Evolutionary conservation across 768 basidiomycete species (phyloP).

Genomic region (Termitomyces sp.): DNA sequence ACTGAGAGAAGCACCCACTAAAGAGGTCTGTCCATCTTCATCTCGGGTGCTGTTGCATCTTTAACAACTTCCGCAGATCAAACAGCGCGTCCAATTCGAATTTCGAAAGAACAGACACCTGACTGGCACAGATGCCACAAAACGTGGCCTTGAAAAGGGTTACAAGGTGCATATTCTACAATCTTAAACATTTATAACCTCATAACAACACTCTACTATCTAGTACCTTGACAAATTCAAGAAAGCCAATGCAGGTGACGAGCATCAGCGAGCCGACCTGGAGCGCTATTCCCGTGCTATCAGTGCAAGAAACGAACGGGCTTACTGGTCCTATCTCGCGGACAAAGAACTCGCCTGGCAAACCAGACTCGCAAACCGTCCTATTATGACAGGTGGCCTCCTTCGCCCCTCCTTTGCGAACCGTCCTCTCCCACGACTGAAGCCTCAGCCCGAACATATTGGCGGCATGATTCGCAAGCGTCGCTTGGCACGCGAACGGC

Average conservation of each 20-base stretch:
- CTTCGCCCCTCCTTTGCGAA: conserved; percentile 62
- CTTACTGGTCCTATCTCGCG: conserved; percentile 39
- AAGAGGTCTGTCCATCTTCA: conserved; percentile 39
- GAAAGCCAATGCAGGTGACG: conserved; percentile 50
- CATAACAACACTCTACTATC: background rate
- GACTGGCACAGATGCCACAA: conserved; percentile 51
- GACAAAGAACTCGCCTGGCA: conserved; percentile 52
- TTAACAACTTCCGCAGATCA: conserved; percentile 37
- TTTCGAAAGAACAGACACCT: conserved; percentile 48
- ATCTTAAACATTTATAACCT: background rate
- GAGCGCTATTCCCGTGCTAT: conserved; percentile 58
- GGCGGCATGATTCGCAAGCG: conserved; percentile 61
- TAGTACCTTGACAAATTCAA: conserved; percentile 61
- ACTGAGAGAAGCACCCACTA: conserved; percentile 46
- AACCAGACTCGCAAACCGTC: conserved; percentile 46
- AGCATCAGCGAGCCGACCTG: conserved; percentile 39
- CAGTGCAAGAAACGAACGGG: conserved; percentile 42
- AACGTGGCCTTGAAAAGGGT: conserved; percentile 39
- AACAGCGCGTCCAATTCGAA: conserved; percentile 46
- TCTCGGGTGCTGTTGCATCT: background rate
- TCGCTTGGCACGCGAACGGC: conserved; percentile 29
- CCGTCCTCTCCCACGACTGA: conserved; percentile 71
- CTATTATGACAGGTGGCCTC: conserved; percentile 68
- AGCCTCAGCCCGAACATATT: conserved; percentile 72
- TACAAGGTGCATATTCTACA: conserved; percentile 44